phyloP scores from a whole-genome alignment of 148 eudicot species.

The Amaranthus hypochondriacus region DNA sequence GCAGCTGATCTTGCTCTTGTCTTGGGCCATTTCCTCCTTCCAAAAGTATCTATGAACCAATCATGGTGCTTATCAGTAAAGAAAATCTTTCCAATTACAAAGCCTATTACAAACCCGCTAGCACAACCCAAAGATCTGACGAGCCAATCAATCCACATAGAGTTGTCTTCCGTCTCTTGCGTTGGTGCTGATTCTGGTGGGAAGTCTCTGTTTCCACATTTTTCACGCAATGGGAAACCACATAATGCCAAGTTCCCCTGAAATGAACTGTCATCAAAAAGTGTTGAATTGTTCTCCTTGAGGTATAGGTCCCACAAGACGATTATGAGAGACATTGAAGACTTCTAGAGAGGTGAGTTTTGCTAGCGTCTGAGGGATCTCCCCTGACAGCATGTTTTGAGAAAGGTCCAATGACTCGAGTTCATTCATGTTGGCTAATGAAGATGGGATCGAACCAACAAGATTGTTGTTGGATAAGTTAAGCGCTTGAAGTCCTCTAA shows the following conservation, averaged over 20 bases:
- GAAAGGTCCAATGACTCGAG: conserved; percentile 43
- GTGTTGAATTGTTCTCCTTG: conserved; percentile 26
- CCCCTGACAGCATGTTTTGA: conserved; percentile 32
- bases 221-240: conserved; percentile 27
- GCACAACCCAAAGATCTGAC: conserved; percentile 20
- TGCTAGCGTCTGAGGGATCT: conserved; percentile 30
- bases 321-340: conserved; percentile 37
- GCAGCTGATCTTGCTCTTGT: not conserved
- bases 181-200: not conserved
- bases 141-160: conserved; percentile 26
- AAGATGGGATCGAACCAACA: conserved; percentile 22
- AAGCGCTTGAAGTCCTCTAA: conserved; percentile 27
- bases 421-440: conserved; percentile 12
- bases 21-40: conserved; percentile 4
- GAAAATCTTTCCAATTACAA: conserved; percentile 15
- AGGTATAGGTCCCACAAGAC: conserved; percentile 30
- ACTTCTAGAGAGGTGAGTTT: conserved; percentile 23
- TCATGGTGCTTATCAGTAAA: conserved; percentile 17
- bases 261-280: conserved; percentile 27
- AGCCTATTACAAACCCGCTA: conserved; percentile 30
- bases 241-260: conserved; percentile 33
- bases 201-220: conserved; percentile 3
- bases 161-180: conserved; percentile 5
- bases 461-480: conserved; percentile 38
- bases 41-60: conserved; percentile 24